phyloP scores from a whole-genome alignment of 1,284 basidiomycete species.

The Anthracocystis panici-leucophaei region DNA sequence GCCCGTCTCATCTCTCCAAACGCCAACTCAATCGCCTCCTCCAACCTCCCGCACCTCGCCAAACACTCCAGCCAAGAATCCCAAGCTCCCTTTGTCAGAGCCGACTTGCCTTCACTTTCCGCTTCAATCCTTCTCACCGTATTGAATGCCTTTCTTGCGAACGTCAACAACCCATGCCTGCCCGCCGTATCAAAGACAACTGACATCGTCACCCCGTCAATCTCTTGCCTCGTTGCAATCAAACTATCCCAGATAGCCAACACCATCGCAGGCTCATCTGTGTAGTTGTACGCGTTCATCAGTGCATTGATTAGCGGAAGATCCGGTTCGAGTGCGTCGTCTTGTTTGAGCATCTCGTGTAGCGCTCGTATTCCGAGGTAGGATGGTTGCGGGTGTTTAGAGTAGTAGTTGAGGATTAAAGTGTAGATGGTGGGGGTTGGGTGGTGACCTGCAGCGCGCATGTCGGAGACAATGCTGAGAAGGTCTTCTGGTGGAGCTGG shows the following conservation, averaged over 20 bases:
- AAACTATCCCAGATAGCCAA: slow-evolving; percentile 85
- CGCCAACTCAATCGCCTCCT: slow-evolving; percentile 78
- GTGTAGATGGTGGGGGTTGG: slow-evolving; percentile 79
- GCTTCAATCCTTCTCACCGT: slow-evolving; percentile 47
- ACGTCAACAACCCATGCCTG: slow-evolving; percentile 71
- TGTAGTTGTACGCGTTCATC: slow-evolving; percentile 88
- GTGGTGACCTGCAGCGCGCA: slow-evolving; percentile 77
- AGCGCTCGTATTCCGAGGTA: slow-evolving; percentile 74
- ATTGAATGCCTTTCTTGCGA: slow-evolving; percentile 36
- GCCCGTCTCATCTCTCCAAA: slow-evolving; percentile 75
- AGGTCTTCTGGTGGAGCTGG: slow-evolving; percentile 77
- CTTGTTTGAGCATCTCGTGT: slow-evolving; percentile 83
- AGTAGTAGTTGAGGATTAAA: slow-evolving; percentile 76
- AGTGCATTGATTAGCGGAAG: slow-evolving; percentile 84
- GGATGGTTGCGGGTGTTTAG: slow-evolving; percentile 42
- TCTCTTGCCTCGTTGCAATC: slow-evolving; percentile 68
- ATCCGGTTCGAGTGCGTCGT: slow-evolving; percentile 81
- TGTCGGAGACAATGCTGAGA: slow-evolving; percentile 84
- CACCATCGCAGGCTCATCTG: slow-evolving; percentile 78
- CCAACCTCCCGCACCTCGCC: slow-evolving; percentile 77
- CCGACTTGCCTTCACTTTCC: slow-evolving; percentile 75
- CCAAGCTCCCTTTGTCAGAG: slow-evolving; percentile 76
- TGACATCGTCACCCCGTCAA: slow-evolving; percentile 79
- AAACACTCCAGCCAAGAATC: slow-evolving; percentile 87
- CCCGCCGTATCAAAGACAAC: slow-evolving; percentile 88